phyloP scores from a whole-genome alignment of 108 stramenopile genomes.

The Skeletonema tropicum region DNA sequence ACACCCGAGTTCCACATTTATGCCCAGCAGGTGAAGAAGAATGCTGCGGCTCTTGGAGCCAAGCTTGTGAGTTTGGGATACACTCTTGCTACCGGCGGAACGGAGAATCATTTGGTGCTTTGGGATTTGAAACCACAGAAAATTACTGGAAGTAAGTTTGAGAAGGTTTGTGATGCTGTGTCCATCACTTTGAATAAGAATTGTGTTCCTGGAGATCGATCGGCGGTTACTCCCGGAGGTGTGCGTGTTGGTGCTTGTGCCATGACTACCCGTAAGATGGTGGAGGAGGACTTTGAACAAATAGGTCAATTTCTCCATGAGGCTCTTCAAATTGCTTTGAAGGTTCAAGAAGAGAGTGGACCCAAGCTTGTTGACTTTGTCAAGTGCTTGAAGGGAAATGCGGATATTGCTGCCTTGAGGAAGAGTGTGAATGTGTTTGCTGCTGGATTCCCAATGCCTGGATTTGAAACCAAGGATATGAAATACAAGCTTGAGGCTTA shows the following conservation, averaged over 20 bases:
- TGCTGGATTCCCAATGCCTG: conserved; percentile 97
- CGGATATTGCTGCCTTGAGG: conserved; percentile 55
- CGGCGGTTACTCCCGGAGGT: conserved; percentile 99
- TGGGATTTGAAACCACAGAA: conserved; percentile 97
- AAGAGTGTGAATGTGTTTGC: conserved; percentile 81
- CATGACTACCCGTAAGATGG: conserved; percentile 88
- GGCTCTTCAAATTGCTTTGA: conserved; percentile 83
- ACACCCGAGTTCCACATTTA: conserved; percentile 97
- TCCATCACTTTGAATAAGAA: conserved; percentile 99
- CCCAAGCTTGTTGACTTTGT: conserved; percentile 95
- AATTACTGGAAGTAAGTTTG: conserved; percentile 97
- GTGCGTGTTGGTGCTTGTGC: conserved; percentile 97
- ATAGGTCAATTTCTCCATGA: conserved; percentile 95
- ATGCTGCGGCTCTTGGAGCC: conserved; percentile 91
- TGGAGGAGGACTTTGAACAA: conserved; percentile 96
- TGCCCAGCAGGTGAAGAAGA: conserved; percentile 91
- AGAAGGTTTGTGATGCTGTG: conserved; percentile 97
- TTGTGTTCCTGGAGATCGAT: conserved; percentile 97
- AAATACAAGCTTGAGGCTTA: conserved; percentile 67
- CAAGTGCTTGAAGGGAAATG: conserved; percentile 73
- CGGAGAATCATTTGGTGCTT: conserved; percentile 99
- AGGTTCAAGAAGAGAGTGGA: conserved; percentile 88
- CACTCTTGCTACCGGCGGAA: conserved; percentile 96
- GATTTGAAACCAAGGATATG: conserved; percentile 89
- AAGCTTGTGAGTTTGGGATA: conserved; percentile 90